Evolutionary conservation across 2,329 filamentous ascomycete genomes (phyloP).

Genomic region (Phaeosphaeriaceae sp.): DNA sequence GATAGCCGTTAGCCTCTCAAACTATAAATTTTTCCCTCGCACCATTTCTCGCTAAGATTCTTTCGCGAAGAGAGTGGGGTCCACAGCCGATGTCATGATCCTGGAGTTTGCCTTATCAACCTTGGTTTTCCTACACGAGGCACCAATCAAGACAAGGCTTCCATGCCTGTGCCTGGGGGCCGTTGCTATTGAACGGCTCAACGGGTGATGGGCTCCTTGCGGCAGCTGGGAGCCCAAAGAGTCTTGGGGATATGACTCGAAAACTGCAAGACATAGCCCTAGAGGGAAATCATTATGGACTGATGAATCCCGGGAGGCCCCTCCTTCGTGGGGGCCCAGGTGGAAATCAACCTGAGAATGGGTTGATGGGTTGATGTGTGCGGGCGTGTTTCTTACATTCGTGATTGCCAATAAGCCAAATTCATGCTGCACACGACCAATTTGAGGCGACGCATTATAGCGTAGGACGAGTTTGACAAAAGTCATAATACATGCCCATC

Average conservation of each 20-base stretch:
- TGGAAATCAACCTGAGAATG: not conserved
- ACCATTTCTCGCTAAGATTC: no score
- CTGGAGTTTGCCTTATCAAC: conserved; percentile 5
- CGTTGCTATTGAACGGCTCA: conserved; percentile 11
- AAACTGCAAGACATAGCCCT: conserved; percentile 1
- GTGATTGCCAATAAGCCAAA: conserved; percentile 3
- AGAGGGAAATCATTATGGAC: conserved; percentile 4
- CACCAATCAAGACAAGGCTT: conserved; percentile 15
- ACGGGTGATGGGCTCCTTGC: conserved; percentile 7
- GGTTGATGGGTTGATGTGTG: no score
- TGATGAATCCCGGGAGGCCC: not conserved
- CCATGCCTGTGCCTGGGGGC: conserved; percentile 16
- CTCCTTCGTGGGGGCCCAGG: not conserved
- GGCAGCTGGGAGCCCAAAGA: conserved; percentile 2
- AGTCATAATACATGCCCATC: not conserved
- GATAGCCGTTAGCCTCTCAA: conserved; percentile 22
- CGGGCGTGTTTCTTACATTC: not conserved
- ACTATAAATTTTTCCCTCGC: conserved; percentile 20
- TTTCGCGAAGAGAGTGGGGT: conserved; percentile 9
- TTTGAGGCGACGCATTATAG: not conserved
- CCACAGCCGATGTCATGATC: conserved; percentile 4
- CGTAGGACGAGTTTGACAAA: conserved; percentile 2
- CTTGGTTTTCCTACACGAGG: not conserved
- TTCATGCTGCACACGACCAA: conserved; percentile 3
- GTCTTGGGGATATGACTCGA: conserved; percentile 4